phyloP scores from a whole-genome alignment of 2,329 filamentous ascomycete genomes.

The Raffaelea ambrosiae region DNA sequence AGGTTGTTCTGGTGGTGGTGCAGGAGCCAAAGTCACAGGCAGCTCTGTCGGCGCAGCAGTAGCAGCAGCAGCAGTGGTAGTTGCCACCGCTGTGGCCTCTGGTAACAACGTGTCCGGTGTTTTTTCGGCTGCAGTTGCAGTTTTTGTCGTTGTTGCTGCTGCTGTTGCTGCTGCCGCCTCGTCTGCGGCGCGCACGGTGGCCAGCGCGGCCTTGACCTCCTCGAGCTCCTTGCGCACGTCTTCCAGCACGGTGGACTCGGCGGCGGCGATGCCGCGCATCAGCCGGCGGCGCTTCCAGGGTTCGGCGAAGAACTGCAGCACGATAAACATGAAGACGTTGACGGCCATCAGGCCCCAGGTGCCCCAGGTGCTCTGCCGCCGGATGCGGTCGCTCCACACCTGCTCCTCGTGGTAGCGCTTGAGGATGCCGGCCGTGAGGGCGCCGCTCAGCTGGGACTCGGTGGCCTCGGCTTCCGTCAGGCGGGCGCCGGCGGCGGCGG shows the following conservation, averaged over 20 bases:
- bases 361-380: constrained; percentile 94
- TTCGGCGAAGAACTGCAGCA: constrained; percentile 83
- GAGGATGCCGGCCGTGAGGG: constrained; percentile 74
- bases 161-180: background rate
- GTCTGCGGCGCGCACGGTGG: constrained; percentile 11
- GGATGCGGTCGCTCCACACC: constrained; percentile 97
- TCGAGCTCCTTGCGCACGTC: constrained; percentile 36
- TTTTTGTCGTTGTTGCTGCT: background rate
- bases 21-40: no score
- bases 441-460: constrained; percentile 66
- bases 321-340: constrained; percentile 81
- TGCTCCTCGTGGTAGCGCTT: constrained; percentile 97
- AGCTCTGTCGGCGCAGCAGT: no score
- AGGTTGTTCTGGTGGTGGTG: no score
- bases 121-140: background rate
- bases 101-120: no score
- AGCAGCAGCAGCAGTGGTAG: no score
- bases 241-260: constrained; percentile 54
- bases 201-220: constrained; percentile 21
- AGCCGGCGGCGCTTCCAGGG: constrained; percentile 80
- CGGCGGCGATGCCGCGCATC: constrained; percentile 74
- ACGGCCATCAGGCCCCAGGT: constrained; percentile 98
- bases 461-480: constrained; percentile 70
- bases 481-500: constrained; percentile 62
- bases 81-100: no score